Base-by-base conservation (phyloP, 768 basidiomycete genomes). In the Termitomyces sp. region DNA sequence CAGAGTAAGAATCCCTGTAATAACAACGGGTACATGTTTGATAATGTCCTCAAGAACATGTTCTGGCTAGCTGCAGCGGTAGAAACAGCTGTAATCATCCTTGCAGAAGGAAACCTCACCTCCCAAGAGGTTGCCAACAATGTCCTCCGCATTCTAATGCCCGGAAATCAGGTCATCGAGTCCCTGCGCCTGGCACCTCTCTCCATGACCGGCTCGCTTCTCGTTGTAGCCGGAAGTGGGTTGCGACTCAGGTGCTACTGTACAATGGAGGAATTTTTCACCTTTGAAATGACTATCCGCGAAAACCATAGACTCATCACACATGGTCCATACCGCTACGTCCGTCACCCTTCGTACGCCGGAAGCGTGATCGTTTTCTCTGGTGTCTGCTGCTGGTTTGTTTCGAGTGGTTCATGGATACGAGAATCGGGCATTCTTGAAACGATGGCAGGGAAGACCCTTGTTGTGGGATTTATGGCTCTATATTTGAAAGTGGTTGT, bases 211-310 rank as follows among this genome's bases (percentile, higher is more conserved):
- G 73, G 76, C 7, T 59, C 67, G 13, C 11, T 65, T 35, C 11
- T 72, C 8, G 64, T 66, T 2, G 16, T 69, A 11, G 52, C 63
- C 33, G 78, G 76, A 3, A 52, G 67, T 10, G 43, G 66, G 7
- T 59, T 80, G 3, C 76, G 80, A 16, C 49, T 72, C 9, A 62
- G 61, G 56, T 77, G 72, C 56, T 77, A 71, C 63, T 70, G 65
- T 24, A 61, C 65, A 20, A 66, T 78, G n/a, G 71, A 72, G 16
- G 38, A 60, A 7, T 61, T 71, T 26, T 77, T 74, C 63, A 78
- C 75, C 16, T 79, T 77, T 47, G 44, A 53, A 40, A 32, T 53
- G 16, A 30, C 52, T n/a, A 5, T 53, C 28, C 52, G 52, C 8
- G 6, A 32, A 0, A 53, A 53, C 30, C 52, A 53, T 41, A 53